These are phyloP conservation scores for Pelargonium australe DNA, from an alignment of 441 rosid species.

Conservation along the genomic window DNA sequence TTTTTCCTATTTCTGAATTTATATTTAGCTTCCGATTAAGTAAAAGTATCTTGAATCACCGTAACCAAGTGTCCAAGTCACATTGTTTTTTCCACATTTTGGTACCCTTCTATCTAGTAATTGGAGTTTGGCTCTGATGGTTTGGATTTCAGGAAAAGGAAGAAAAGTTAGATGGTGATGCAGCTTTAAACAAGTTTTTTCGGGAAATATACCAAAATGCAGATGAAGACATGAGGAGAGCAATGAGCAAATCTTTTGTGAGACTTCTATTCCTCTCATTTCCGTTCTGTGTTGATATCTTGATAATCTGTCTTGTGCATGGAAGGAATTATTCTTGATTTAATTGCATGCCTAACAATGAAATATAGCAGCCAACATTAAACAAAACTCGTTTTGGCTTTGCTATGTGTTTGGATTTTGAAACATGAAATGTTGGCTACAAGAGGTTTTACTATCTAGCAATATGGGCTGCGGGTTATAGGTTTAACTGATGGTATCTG, in stretches of 20 bases:
- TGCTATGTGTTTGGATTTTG: no score
- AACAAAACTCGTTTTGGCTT: no score
- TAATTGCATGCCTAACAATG: no score
- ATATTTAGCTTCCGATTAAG: constrained; percentile 2
- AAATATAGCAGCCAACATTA: no score
- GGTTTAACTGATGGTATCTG: no score
- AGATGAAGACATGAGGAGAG: constrained; percentile 81
- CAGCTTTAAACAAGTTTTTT: constrained; percentile 89
- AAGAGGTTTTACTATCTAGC: no score
- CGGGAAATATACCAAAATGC: constrained; percentile 69
- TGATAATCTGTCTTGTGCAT: background rate
- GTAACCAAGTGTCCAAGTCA: no score
- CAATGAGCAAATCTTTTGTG: constrained; percentile 94
- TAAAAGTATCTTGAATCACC: background rate
- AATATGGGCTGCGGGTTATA: no score
- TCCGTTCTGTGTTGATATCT: background rate
- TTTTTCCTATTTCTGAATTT: background rate
- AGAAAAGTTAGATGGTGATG: constrained; percentile 92
- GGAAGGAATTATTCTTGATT: no score
- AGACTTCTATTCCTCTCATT: constrained; percentile 21
- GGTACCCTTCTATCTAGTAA: background rate
- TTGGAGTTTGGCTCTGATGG: background rate
- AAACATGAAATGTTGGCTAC: no score
- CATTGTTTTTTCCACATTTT: no score
- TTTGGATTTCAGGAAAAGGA: constrained; percentile 71